These are phyloP conservation scores for Phytophthora syringae DNA, from an alignment of 352 stramenopile species.

Conservation along the genomic window DNA sequence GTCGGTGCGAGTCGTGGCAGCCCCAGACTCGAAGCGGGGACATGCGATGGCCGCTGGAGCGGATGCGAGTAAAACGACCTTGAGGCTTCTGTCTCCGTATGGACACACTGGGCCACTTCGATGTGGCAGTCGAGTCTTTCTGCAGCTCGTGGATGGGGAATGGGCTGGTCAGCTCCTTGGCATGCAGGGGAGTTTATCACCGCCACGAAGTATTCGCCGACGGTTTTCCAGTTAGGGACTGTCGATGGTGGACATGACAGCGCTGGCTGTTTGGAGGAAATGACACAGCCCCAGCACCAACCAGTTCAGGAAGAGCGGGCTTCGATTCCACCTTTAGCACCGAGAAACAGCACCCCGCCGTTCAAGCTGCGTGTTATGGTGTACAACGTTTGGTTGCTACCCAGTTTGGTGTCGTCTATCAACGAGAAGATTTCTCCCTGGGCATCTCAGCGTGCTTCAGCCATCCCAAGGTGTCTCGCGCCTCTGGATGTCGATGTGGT, in stretches of 20 bases:
- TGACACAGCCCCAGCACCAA: conserved; percentile 3
- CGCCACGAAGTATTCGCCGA: conserved; percentile 52
- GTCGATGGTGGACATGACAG: conserved; percentile 6
- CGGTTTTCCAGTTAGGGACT: conserved; percentile 41
- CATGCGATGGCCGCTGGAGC: conserved; percentile 54
- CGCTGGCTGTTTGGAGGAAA: conserved; percentile 13
- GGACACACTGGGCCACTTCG: conserved; percentile 44
- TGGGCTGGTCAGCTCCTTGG: conserved; percentile 60
- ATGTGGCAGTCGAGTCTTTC: conserved; percentile 60
- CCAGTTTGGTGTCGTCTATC: conserved; percentile 61
- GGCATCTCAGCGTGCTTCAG: conserved; percentile 50
- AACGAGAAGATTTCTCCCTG: conserved; percentile 71
- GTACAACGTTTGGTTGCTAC: conserved; percentile 82
- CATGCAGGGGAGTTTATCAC: conserved; percentile 57
- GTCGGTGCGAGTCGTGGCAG: conserved; percentile 48
- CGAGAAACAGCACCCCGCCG: conserved; percentile 2
- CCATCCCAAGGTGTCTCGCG: conserved; percentile 56
- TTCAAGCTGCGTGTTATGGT: conserved; percentile 65
- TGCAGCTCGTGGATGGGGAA: conserved; percentile 58
- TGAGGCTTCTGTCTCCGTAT: conserved; percentile 67
- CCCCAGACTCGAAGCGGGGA: conserved; percentile 61
- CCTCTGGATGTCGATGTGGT: conserved; percentile 58
- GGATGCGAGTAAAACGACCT: conserved; percentile 41
- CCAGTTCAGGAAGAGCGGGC: not conserved
- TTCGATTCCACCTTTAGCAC: conserved; percentile 1